phyloP scores from a whole-genome alignment of 371 early-diverging fungal genomes.

The Apophysomyces variabilis region DNA sequence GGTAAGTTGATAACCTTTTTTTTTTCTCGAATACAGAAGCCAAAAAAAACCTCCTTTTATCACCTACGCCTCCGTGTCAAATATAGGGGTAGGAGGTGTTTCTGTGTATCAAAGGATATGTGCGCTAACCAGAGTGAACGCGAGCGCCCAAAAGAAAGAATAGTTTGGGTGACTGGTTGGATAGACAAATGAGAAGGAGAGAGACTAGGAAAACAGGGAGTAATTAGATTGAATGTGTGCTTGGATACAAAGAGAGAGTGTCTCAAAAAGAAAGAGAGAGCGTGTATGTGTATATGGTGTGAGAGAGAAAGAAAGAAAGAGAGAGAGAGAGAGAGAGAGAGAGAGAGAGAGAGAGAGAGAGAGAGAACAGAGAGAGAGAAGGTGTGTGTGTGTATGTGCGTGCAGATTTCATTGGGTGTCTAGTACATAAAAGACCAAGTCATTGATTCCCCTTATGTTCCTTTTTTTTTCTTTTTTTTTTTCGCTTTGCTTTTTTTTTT shows the following conservation, averaged over 20 bases:
- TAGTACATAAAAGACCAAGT: slow-evolving; percentile 1
- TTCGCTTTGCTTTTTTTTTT: neutral
- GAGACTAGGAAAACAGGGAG: too few relatives aligned
- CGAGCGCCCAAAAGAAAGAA: too few relatives aligned
- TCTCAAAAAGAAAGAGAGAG: too few relatives aligned
- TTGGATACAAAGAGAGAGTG: too few relatives aligned
- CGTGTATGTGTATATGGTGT: neutral
- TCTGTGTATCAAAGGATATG: too few relatives aligned
- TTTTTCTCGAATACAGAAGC: slow-evolving; percentile 1
- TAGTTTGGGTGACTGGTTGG: neutral
- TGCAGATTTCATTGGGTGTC: slow-evolving; percentile 1
- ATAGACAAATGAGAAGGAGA: neutral
- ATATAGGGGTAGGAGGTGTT: slow-evolving; percentile 1
- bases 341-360: neutral
- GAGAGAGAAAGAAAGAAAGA: neutral
- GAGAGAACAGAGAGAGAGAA: neutral
- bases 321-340: neutral
- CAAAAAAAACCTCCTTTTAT: neutral
- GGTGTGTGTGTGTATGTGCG: neutral
- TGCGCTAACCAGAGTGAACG: too few relatives aligned
- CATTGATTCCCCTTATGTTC: slow-evolving; percentile 4
- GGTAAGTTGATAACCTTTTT: neutral
- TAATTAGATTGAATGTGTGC: too few relatives aligned
- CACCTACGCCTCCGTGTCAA: neutral
- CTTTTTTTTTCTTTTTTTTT: neutral